Base-by-base conservation (phyloP, 2,329 filamentous ascomycete genomes). In the Arthrobotrys sinensis region DNA sequence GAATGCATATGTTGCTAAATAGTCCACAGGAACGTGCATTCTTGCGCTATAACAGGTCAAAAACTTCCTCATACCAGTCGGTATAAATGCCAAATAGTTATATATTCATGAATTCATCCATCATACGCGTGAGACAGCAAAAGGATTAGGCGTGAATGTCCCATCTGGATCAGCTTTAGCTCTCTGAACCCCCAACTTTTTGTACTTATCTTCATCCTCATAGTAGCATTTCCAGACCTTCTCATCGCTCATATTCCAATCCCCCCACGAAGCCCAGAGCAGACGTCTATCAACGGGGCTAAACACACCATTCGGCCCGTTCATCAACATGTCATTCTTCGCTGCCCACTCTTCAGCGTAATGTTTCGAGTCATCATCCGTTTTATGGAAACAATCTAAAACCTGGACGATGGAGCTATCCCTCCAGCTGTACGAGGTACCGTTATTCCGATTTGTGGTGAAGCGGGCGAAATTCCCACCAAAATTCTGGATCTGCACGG, bases 371-470 rank as follows among this genome's bases (percentile, higher is more conserved):
- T 83, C 84, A 3, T 81, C 80, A 1, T 83, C 81, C 2, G 80
- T 76, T 10, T 83, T 82, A 46, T 87, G 84, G 80, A 87, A 88
- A 67, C 85, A 86, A 70, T 88, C 87, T 16, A 87, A 82, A 0
- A 82, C 83, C 46, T 82, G 82, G 3, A 82, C 80, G 7, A 87
- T 80, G 1, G 83, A 85, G 0, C 84, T 84, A 80, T 87, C 86
- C 60, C 87, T 83, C 85, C 86, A 87, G 81, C 86, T 87, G 79
- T 85, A 87, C 0, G 86, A 83, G 0, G 86, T 87, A 5, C 86
- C 86, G 62, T 87, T 87, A 57, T 82, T 81, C 24, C n/a, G 34
- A 75, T 87, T 87, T 11, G 78, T 79, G 3, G 79, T 80, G 80
- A 87, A 86, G 72, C 81, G 82, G 3, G 86, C 87, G 62, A 85